Base-by-base conservation (phyloP, 345 rosid genomes). In the Gossypium sturtianum region DNA sequence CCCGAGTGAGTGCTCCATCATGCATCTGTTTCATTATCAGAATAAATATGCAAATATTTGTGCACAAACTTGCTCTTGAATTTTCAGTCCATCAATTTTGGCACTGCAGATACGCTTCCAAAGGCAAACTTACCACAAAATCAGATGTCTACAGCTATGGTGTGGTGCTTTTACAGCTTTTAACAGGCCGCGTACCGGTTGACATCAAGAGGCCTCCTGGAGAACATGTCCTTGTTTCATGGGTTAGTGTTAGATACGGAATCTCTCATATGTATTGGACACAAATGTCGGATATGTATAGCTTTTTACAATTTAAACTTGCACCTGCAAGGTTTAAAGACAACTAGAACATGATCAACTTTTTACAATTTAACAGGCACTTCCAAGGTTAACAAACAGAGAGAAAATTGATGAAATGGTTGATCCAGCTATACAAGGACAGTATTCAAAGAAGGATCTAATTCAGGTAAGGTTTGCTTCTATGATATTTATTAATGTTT, bases 91-190 rank as follows among this genome's bases (percentile, higher is more conserved):
- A 16, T 47, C 25, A 23, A 16, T 58, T 23, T 73, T 53, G 74
- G 64, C 27, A 12, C 71, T 59, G 81, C 72, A 94, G 98, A 88
- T 94, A 90, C 75, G 88, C 87, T 17, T 88, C 97, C 49, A 92
- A 91, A 2, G 98, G 98, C n/a, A 94, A 89, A 80, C 94, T 92
- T 54, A 92, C 97, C 3, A 90, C 94, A 49, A 94, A 94, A 85
- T 94, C 98, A 47, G 98, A 94, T 82, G 91, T 92, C 3, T 94
- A 92, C 79, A 92, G 94, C 80, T 94, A 88, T 23, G 98, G 98
- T 0, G 88, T 92, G 12, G 93, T 92, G 63, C 89, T 94, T 8
- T 64, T 94, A 64, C 90, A 94, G 83, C 90, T 94, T 60, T 78
- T 94, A 80, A 94, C 98, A 5, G 98, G 98, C 56, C 89, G 97